These are phyloP conservation scores for Fusarium tricinctum DNA, from an alignment of 2,329 filamentous ascomycete species.

Conservation along the genomic window DNA sequence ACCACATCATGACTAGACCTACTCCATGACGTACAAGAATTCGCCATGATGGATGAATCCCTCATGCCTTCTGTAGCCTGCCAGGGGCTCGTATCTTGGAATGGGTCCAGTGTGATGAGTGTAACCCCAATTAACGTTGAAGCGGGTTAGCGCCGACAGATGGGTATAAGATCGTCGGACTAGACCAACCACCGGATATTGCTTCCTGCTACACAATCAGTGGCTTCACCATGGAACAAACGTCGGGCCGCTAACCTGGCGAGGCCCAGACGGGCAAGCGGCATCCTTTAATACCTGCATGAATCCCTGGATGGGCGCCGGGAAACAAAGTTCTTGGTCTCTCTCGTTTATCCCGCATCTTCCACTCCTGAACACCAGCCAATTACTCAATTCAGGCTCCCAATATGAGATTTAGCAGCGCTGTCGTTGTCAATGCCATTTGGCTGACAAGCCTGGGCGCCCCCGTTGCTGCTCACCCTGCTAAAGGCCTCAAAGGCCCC, in stretches of 20 bases:
- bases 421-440: conserved; percentile 29
- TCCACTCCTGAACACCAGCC: not conserved
- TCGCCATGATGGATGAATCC: too few relatives aligned
- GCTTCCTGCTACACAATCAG: conserved; percentile 13
- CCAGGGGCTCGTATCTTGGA: too few relatives aligned
- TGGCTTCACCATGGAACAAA: conserved; percentile 22
- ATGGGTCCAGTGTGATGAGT: not conserved
- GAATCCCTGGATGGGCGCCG: not conserved
- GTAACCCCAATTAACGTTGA: conserved; percentile 8
- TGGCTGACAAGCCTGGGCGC: conserved; percentile 33
- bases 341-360: not conserved
- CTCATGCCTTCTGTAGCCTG: not conserved
- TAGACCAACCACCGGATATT: conserved; percentile 27
- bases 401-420: conserved; percentile 34
- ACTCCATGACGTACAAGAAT: too few relatives aligned
- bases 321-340: conserved; percentile 13
- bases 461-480: conserved; percentile 25
- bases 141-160: conserved; percentile 28
- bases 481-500: conserved; percentile 38
- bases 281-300: conserved; percentile 21
- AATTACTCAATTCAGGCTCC: not conserved
- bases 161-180: conserved; percentile 32
- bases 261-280: not conserved
- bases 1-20: too few relatives aligned
- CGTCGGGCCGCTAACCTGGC: conserved; percentile 26